Percentiles rank a stretch among this genome's conserved stretches.
Conservation (phyloP, 495 filamentous ascomycete genomes). For the Sporormia fimetaria region DNA sequence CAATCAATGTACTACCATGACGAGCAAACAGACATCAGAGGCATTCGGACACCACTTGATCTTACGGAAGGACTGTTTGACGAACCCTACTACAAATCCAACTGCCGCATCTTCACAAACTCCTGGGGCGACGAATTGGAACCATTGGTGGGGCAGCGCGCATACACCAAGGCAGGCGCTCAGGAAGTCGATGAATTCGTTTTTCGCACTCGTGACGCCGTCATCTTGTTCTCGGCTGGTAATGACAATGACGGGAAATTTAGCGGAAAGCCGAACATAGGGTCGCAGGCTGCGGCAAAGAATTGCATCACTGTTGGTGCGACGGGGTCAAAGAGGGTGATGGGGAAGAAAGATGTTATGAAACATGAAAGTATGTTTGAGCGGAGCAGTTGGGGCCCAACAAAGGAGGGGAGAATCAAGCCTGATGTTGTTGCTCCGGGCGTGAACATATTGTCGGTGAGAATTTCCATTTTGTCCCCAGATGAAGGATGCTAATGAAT, state of each 20-base stretch:
- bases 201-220: not conserved
- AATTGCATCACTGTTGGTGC: slow-evolving; percentile 1
- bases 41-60: no score
- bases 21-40: no score
- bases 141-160: no score
- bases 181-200: not conserved
- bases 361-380: not conserved
- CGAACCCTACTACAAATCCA: not conserved
- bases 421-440: slow-evolving; percentile 2
- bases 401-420: slow-evolving; percentile 1
- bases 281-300: not conserved
- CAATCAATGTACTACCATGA: no score
- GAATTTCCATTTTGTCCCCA: not conserved
- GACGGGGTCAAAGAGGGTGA: no score
- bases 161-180: no score
- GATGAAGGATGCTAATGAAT: not conserved
- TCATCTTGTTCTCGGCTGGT: not conserved
- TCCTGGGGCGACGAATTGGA: not conserved
- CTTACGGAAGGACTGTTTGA: not conserved
- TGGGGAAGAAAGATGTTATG: no score
- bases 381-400: not conserved
- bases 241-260: not conserved
- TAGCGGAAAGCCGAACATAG: not conserved
- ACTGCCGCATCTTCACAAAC: not conserved
- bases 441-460: not conserved